phyloP scores from a whole-genome alignment of 202 grass and related monocot species.

The Zoysia matrella region DNA sequence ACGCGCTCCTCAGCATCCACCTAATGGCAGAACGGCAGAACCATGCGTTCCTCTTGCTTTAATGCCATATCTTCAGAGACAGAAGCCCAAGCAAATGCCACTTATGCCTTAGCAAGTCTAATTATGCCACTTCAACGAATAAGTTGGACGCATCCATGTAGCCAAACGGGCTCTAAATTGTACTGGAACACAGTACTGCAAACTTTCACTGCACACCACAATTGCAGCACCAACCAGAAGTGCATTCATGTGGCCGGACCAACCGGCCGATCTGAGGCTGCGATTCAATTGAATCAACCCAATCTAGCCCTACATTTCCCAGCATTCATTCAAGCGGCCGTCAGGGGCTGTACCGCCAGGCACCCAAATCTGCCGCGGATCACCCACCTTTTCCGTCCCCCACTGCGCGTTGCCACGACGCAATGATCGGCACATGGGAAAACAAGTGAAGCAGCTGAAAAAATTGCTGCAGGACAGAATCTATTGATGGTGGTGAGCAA shows the following conservation, averaged over 20 bases:
- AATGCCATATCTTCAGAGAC: neutral
- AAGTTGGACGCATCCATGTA: neutral
- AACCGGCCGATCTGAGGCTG: constrained; percentile 43
- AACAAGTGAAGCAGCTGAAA: constrained; percentile 45
- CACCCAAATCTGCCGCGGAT: constrained; percentile 36
- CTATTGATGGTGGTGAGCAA: neutral
- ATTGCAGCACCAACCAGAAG: constrained; percentile 6
- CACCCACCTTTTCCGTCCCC: constrained; percentile 17
- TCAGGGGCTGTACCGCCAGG: constrained; percentile 19
- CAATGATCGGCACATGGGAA: constrained; percentile 33
- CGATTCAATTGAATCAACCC: constrained; percentile 29
- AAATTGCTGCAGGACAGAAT: constrained; percentile 29
- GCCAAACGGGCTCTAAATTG: neutral
- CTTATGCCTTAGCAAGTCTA: neutral
- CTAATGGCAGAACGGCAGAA: neutral
- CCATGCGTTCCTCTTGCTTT: neutral
- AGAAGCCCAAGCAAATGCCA: neutral
- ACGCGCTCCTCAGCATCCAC: neutral
- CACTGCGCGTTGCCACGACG: neutral
- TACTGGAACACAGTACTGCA: neutral
- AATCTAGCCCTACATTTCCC: constrained; percentile 46
- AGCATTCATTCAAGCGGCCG: constrained; percentile 45
- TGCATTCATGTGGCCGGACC: constrained; percentile 47
- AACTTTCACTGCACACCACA: neutral
- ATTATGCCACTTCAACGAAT: neutral